Base-by-base conservation (phyloP, 2,329 filamentous ascomycete species). In the Aspergillus flavus region DNA sequence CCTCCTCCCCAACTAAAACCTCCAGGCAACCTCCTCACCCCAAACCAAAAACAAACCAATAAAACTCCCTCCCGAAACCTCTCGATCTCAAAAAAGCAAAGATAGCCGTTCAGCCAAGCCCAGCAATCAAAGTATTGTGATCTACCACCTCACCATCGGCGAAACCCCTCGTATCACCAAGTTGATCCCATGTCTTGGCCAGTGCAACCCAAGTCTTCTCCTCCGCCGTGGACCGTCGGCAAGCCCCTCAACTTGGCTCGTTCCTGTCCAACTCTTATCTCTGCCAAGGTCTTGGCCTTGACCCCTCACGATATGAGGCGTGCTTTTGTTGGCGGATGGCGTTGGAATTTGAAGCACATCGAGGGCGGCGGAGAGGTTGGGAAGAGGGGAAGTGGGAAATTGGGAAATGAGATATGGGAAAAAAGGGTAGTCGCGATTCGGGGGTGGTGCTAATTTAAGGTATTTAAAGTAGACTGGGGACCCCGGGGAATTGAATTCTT, bases 241-340 rank as follows among this genome's bases (percentile, higher is more conserved):
- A 36, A 7, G 36, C 46, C 58, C 58, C 30, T 59, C 46, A 52
- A 59, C 48, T 59, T 59, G 36, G 48, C 48, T 58, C 19, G 11
- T 28, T 21, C 36, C 36, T 36, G 50, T 59, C 50, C 50, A 32
- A 34, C 50, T 64, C 64, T 68, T 68, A 66, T 68, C 65, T 60
- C 45, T 59, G 61, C 59, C 46, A 58, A 62, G 61, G n/a, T 39
- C 61, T 64, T 63, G 58, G 57, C 62, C 57, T 61, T 45, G 26
- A 21, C 57, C 34, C 30, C 32, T 46, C 52, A 23, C 46, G 57
- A 66, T 66, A 61, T 61, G 63, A 43, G 39, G 39, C 36, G 34
- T 55, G 45, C 34, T 39, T 26, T 23, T n/a, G 10, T 56, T 16
- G 21, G 21, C 48, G 4, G 55, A 61, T 54, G 41, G 58, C 46